Conservation (phyloP, 352 stramenopile species). For the Pythium graminicola region DNA sequence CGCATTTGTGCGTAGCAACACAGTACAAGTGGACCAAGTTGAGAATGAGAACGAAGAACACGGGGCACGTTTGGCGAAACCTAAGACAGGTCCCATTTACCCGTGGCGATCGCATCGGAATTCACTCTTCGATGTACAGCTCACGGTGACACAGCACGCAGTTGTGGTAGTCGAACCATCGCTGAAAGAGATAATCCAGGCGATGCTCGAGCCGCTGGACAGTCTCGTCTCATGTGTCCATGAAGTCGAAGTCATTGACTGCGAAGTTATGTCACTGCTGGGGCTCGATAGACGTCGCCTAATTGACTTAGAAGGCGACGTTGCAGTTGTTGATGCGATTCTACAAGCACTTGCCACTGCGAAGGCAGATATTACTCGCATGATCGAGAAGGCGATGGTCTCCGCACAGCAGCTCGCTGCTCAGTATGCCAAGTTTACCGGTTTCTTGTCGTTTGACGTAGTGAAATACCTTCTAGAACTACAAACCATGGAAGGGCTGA, state of each 20-base stretch:
- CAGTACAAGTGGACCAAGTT: not conserved
- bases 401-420: conserved; percentile 54
- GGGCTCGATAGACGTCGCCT: conserved; percentile 54
- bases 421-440: conserved; percentile 73
- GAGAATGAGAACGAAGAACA: not conserved
- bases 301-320: conserved; percentile 44
- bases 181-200: conserved; percentile 56
- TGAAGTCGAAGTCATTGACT: conserved; percentile 81
- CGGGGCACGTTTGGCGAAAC: not conserved
- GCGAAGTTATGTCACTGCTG: conserved; percentile 88
- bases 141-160: conserved; percentile 25
- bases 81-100: conserved; percentile 9
- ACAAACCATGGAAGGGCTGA: conserved; percentile 24
- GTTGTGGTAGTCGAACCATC: conserved; percentile 58
- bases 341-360: conserved; percentile 38
- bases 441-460: conserved; percentile 79
- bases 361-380: conserved; percentile 45
- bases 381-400: conserved; percentile 59
- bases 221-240: conserved; percentile 66
- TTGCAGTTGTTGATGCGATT: conserved; percentile 40
- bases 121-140: conserved; percentile 83
- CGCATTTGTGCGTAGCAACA: conserved; percentile 37
- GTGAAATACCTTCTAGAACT: conserved; percentile 66
- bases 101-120: conserved; percentile 40
- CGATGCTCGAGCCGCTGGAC: conserved; percentile 78